Percentiles rank a stretch among this genome's conserved stretches.
phyloP scores from a whole-genome alignment of 2,329 filamentous ascomycete genomes.

The Teratosphaeria viscida region DNA sequence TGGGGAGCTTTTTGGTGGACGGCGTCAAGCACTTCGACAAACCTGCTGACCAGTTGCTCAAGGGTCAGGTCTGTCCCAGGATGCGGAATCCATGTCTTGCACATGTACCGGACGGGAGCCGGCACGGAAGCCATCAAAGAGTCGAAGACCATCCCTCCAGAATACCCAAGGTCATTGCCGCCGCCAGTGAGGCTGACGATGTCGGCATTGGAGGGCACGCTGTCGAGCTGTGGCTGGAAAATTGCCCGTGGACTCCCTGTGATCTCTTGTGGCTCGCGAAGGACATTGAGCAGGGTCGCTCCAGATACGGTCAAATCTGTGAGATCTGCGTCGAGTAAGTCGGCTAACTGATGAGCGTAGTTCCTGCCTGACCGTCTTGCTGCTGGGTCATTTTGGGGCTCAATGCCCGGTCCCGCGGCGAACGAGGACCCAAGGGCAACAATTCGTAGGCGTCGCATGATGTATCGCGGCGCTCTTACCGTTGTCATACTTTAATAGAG shows the following conservation, averaged over 20 bases:
- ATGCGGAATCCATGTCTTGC: background rate
- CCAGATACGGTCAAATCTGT: conserved; percentile 25
- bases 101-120: background rate
- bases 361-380: conserved; percentile 27
- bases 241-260: conserved; percentile 7
- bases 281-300: conserved; percentile 29
- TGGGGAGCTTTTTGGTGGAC: conserved; percentile 2
- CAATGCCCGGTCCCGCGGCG: conserved; percentile 24
- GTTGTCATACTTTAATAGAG: too few species aligned
- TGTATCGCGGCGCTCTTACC: background rate
- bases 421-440: conserved; percentile 13
- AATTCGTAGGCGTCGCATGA: conserved; percentile 1
- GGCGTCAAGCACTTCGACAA: conserved; percentile 6
- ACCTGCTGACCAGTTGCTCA: conserved; percentile 2
- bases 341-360: conserved; percentile 27
- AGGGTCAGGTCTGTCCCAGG: background rate
- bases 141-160: conserved; percentile 2
- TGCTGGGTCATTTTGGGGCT: conserved; percentile 22
- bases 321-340: conserved; percentile 19
- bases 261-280: conserved; percentile 24
- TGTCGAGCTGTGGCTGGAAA: conserved; percentile 28
- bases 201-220: conserved; percentile 26
- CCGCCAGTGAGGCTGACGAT: conserved; percentile 20
- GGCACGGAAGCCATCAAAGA: background rate
- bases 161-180: conserved; percentile 4